Evolutionary conservation across 495 filamentous ascomycete genomes (phyloP).

Genomic region (Copromyces sp.): DNA sequence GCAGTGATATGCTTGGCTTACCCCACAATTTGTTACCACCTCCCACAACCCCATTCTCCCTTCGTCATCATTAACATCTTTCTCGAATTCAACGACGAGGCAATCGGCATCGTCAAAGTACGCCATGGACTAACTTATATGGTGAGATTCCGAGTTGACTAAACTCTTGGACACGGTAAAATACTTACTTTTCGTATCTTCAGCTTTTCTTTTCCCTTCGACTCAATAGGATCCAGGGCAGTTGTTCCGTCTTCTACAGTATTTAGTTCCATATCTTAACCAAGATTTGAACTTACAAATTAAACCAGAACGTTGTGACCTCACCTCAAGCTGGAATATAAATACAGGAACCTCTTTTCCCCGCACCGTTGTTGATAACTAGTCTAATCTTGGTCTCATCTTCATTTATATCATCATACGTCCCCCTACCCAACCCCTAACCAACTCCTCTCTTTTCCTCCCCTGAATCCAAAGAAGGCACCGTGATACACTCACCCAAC

Average conservation of each 20-base stretch:
- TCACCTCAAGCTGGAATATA: neutral
- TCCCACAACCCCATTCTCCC: neutral
- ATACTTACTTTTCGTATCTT: neutral
- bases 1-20: neutral
- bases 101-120: neutral
- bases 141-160: neutral
- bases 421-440: neutral
- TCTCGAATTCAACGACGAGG: neutral
- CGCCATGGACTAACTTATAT: no score
- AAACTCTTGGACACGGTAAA: neutral
- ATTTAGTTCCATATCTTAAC: neutral
- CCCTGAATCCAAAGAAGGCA: neutral
- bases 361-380: neutral
- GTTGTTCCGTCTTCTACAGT: no score
- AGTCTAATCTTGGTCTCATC: neutral
- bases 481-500: neutral
- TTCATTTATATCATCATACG: neutral
- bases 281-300: neutral
- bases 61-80: neutral
- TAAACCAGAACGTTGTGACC: neutral
- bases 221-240: neutral
- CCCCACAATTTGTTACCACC: neutral
- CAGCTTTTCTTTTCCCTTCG: neutral
- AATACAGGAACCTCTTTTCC: neutral
- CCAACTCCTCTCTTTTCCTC: neutral